Percentiles rank a stretch among this genome's conserved stretches.
phyloP scores from a whole-genome alignment of 148 eudicot species.

The Vaccinium vitisidaea region DNA sequence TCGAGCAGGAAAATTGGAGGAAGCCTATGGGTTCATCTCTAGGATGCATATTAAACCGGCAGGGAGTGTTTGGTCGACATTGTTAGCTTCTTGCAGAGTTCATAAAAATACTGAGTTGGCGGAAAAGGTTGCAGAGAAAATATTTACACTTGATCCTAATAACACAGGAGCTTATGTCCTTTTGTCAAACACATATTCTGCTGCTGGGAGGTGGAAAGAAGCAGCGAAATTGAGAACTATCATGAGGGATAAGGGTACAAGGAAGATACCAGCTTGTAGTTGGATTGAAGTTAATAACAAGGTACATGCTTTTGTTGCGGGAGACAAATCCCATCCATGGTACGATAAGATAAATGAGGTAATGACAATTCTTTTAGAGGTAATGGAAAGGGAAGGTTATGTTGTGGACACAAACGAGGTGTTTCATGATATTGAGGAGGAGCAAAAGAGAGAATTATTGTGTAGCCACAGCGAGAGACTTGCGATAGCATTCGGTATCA shows the following conservation, averaged over 20 bases:
- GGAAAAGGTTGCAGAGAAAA: slow-evolving; percentile 56
- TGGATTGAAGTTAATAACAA: slow-evolving; percentile 71
- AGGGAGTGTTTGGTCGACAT: slow-evolving; percentile 52
- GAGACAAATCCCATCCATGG: slow-evolving; percentile 68
- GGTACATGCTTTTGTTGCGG: slow-evolving; percentile 68
- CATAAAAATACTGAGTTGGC: slow-evolving; percentile 74
- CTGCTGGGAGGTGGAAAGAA: slow-evolving; percentile 64
- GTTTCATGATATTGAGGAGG: slow-evolving; percentile 61
- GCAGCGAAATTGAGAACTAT: slow-evolving; percentile 49
- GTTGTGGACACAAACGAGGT: slow-evolving; percentile 58
- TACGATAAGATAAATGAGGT: slow-evolving; percentile 42
- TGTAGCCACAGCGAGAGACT: slow-evolving; percentile 57
- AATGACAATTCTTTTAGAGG: slow-evolving; percentile 39
- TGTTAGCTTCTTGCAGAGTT: slow-evolving; percentile 67
- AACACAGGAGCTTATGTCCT: slow-evolving; percentile 51
- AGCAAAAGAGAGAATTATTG: slow-evolving; percentile 43
- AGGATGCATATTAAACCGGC: slow-evolving; percentile 36
- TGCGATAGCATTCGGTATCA: slow-evolving; percentile 60
- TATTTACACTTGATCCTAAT: slow-evolving; percentile 44
- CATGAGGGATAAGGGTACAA: slow-evolving; percentile 48
- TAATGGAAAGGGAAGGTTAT: slow-evolving; percentile 68
- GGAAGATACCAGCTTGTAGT: slow-evolving; percentile 69
- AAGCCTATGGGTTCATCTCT: slow-evolving; percentile 60
- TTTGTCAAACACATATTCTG: slow-evolving; percentile 60
- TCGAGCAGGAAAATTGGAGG: slow-evolving; percentile 73